Base-by-base conservation (phyloP, 768 basidiomycete genomes). In the Pilatotrama ljubarskyi region DNA sequence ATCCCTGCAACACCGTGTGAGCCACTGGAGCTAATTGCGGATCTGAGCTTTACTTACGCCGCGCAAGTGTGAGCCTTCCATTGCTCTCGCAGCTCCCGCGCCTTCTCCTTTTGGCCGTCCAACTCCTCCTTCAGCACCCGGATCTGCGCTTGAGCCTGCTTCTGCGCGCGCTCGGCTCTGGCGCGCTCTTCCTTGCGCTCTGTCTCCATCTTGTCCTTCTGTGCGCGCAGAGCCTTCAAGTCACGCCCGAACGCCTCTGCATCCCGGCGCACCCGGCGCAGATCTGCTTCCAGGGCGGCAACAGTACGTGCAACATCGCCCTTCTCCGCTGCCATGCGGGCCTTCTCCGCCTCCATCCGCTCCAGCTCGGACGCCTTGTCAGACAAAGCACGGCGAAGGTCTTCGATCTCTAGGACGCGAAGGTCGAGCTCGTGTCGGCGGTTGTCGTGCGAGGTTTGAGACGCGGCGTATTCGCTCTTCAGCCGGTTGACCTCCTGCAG, bases 201-300 rank as follows among this genome's bases (percentile, higher is more conserved):
- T 22, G 56, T 60, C 55, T 74, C 74, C 43, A 83, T 69, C 46
- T 77, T 83, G 64, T 88, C 87, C 68, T 91, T 90, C 74, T 92
- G 87, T 14, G 73, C 70, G 10, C 84, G 80, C 41, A 93, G 76
- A 9, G 78, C 74, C 62, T 85, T 90, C 59, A 96, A 72, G 71
- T 95, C 93, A 17, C 82, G 82, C 17, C 91, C 90, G 68, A 94
- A 88, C 7, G 80, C 80, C 63, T 90, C 88, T 0, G 91, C 92
- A 59, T 93, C 89, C 50, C 81, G 79, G 56, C 84, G 81, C 17
- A 96, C 90, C 9, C 90, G 85, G 57, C 77, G 77, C 22, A 96
- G 79, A 69, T 95, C 93, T 5, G 82, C 76, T 66, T 94, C 88
- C 32, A 95, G 78, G 0, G 70, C 71, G 5, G 82, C 80, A n/a